Conservation (phyloP, 2,329 filamentous ascomycete genomes). For the Phaeomoniella chlamydospora region DNA sequence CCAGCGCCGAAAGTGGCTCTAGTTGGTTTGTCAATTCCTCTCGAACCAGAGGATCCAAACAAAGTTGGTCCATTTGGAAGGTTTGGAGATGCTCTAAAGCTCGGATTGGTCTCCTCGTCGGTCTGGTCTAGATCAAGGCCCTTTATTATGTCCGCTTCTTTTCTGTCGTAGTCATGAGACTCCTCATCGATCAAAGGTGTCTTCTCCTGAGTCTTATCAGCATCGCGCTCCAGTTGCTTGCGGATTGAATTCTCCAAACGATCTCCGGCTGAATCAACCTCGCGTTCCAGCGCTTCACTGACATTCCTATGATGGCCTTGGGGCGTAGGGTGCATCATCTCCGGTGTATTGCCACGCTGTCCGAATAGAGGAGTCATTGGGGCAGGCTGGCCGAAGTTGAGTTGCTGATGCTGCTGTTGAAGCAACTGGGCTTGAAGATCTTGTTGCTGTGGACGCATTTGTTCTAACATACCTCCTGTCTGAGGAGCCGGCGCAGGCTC, state of each 20-base stretch:
- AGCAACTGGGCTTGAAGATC: constrained; percentile 39
- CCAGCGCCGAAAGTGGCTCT: constrained; percentile 25
- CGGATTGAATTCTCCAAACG: constrained; percentile 69
- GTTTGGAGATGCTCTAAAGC: constrained; percentile 53
- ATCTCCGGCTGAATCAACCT: constrained; percentile 75
- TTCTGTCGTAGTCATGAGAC: constrained; percentile 15
- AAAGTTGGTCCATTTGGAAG: constrained; percentile 20
- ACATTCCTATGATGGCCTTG: constrained; percentile 55
- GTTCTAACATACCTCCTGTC: constrained; percentile 23
- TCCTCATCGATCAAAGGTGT: constrained; percentile 20
- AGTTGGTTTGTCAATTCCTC: too few relatives aligned
- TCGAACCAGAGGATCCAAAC: constrained; percentile 5
- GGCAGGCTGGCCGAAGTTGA: constrained; percentile 6
- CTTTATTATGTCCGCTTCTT: constrained; percentile 34
- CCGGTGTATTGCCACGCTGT: constrained; percentile 18
- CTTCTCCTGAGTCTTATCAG: constrained; percentile 11
- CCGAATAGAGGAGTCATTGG: constrained; percentile 6
- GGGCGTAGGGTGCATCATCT: constrained; percentile 47
- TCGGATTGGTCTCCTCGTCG: constrained; percentile 58
- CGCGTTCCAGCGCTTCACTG: constrained; percentile 64
- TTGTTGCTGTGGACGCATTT: constrained; percentile 35
- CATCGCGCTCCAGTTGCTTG: constrained; percentile 49
- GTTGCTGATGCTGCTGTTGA: constrained; percentile 31
- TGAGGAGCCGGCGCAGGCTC: constrained; percentile 15
- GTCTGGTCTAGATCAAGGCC: constrained; percentile 14